Conservation (phyloP, 345 rosid genomes). For the Arabidopsis thaliana region DNA sequence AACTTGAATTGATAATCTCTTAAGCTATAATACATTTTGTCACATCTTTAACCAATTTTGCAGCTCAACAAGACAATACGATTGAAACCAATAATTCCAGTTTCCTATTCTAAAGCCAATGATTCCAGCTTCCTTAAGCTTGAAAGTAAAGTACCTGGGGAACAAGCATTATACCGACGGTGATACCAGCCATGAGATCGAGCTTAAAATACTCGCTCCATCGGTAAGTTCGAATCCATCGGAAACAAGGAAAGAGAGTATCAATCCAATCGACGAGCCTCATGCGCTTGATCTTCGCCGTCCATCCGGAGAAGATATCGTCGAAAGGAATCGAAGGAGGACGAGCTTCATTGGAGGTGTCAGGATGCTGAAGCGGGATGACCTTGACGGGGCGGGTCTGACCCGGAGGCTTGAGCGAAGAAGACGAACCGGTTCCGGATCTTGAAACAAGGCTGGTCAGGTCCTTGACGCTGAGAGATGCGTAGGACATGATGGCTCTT, state of each 20-base stretch:
- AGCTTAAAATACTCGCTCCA: conserved; percentile 81
- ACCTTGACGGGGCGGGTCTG: conserved; percentile 71
- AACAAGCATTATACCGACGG: conserved; percentile 98
- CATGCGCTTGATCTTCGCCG: conserved; percentile 56
- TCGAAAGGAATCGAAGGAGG: conserved; percentile 45
- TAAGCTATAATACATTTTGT: conserved; percentile 2
- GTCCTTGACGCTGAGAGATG: conserved; percentile 50
- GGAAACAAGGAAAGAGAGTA: conserved; percentile 70
- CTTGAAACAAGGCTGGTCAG: conserved; percentile 40
- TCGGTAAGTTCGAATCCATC: conserved; percentile 83
- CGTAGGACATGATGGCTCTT: conserved; percentile 44
- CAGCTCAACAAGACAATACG: neutral
- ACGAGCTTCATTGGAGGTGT: conserved; percentile 41
- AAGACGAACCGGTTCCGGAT: conserved; percentile 46
- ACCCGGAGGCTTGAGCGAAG: conserved; percentile 31
- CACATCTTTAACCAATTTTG: neutral
- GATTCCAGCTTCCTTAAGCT: conserved; percentile 24
- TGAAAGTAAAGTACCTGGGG: conserved; percentile 70
- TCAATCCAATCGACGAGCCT: conserved; percentile 66
- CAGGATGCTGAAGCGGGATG: conserved; percentile 82
- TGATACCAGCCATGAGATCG: conserved; percentile 93
- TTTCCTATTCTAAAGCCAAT: neutral
- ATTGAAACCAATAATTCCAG: conserved; percentile 10
- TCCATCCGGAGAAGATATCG: conserved; percentile 53
- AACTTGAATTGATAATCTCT: neutral